Percentiles rank a stretch among this genome's conserved stretches.
phyloP scores from a whole-genome alignment of 2,329 filamentous ascomycete species.

The Dothistroma septosporum region DNA sequence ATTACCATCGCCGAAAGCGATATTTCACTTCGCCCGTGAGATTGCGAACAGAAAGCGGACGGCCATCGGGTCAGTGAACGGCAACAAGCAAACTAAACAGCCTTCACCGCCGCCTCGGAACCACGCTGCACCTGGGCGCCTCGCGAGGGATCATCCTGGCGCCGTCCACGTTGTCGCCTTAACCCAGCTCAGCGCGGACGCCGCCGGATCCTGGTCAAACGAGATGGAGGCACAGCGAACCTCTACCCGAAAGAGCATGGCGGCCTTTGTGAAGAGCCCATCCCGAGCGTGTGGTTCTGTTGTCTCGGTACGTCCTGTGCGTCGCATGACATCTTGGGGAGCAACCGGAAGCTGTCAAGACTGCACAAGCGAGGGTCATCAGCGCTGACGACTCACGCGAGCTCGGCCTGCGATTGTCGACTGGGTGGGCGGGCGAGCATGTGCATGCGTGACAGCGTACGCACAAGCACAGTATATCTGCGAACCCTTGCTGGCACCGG shows the following conservation, averaged over 20 bases:
- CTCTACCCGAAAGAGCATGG: not conserved
- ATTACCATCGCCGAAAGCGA: not conserved
- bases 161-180: not conserved
- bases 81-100: not conserved
- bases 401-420: too few species aligned
- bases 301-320: not conserved
- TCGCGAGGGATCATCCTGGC: too few species aligned
- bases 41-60: not conserved
- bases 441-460: too few species aligned
- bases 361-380: too few species aligned
- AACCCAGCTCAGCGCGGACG: not conserved
- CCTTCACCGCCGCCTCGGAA: not conserved
- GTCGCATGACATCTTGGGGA: not conserved
- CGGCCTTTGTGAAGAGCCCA: not conserved
- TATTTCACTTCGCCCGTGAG: not conserved
- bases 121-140: not conserved
- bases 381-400: too few species aligned
- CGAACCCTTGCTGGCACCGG: too few species aligned
- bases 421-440: too few species aligned
- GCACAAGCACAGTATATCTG: too few species aligned
- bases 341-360: not conserved
- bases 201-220: not conserved
- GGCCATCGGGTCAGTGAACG: not conserved
- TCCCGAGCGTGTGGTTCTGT: not conserved
- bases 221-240: not conserved